phyloP scores from a whole-genome alignment of 257 asterid genomes.

The Lantana camara region DNA sequence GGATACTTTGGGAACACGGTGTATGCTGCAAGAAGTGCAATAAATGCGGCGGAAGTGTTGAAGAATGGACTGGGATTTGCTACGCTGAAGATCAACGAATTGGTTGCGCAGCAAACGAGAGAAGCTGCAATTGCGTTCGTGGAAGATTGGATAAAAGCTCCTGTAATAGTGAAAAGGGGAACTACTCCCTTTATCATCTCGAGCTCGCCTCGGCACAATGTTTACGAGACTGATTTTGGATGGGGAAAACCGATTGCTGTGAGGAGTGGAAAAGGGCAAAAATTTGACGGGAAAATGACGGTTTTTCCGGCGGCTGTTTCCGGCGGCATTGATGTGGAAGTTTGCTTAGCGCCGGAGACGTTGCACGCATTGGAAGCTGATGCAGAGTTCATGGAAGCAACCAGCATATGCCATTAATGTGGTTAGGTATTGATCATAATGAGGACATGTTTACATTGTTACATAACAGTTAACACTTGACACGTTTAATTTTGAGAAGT shows the following conservation, averaged over 20 bases:
- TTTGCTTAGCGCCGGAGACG: slow-evolving; percentile 37
- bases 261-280: slow-evolving; percentile 39
- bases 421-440: no score
- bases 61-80: slow-evolving; percentile 34
- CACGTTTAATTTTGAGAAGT: no score
- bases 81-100: slow-evolving; percentile 28
- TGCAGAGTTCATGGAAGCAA: slow-evolving; percentile 41
- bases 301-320: slow-evolving; percentile 34
- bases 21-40: background rate
- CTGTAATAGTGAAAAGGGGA: background rate
- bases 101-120: slow-evolving; percentile 15
- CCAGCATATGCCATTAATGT: no score
- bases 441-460: no score
- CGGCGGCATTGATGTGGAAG: slow-evolving; percentile 51
- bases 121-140: slow-evolving; percentile 25
- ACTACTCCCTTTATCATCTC: slow-evolving; percentile 22
- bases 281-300: slow-evolving; percentile 47
- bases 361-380: slow-evolving; percentile 39
- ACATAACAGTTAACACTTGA: no score
- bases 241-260: slow-evolving; percentile 53
- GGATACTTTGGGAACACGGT: slow-evolving; percentile 49
- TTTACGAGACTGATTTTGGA: slow-evolving; percentile 55
- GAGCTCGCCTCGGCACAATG: slow-evolving; percentile 50
- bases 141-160: slow-evolving; percentile 21
- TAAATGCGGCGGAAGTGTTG: background rate